These are phyloP conservation scores for Diaporthe citrichinensis DNA, from an alignment of 2,329 filamentous ascomycete genomes.

Conservation along the genomic window DNA sequence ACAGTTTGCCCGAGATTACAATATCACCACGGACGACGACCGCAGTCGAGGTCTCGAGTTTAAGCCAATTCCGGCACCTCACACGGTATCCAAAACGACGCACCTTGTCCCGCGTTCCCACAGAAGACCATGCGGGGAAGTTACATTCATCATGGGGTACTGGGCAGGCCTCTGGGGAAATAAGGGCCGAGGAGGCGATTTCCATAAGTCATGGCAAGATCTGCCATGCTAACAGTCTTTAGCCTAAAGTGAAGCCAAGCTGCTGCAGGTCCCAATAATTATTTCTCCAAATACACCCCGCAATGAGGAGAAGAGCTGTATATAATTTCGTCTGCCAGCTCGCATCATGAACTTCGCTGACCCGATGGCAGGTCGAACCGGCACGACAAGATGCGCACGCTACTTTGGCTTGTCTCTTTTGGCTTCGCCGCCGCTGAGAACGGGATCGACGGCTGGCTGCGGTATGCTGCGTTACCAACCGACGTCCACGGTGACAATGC, in stretches of 20 bases:
- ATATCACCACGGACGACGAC: too few species aligned
- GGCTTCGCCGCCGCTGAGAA: conserved; percentile 65
- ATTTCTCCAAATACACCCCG: background rate
- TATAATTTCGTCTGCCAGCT: background rate
- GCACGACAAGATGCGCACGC: background rate
- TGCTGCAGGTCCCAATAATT: background rate
- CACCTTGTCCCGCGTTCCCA: too few species aligned
- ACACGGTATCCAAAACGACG: too few species aligned
- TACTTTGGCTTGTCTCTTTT: conserved; percentile 1
- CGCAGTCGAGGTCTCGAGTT: too few species aligned
- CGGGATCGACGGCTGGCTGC: conserved; percentile 74
- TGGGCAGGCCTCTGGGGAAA: background rate
- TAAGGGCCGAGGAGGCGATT: background rate
- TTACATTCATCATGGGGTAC: background rate
- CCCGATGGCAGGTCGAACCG: background rate
- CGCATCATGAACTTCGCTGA: background rate
- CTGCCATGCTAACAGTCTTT: conserved; percentile 16
- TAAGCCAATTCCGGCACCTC: too few species aligned
- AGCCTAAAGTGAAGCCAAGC: conserved; percentile 11
- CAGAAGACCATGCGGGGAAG: conserved; percentile 10
- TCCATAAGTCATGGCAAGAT: background rate
- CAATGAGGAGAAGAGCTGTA: background rate
- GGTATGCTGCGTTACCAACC: conserved; percentile 68
- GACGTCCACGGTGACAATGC: conserved; percentile 50
- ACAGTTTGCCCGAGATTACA: too few species aligned